Base-by-base conservation (phyloP, 768 basidiomycete genomes). In the Leucosporidium scottii region DNA sequence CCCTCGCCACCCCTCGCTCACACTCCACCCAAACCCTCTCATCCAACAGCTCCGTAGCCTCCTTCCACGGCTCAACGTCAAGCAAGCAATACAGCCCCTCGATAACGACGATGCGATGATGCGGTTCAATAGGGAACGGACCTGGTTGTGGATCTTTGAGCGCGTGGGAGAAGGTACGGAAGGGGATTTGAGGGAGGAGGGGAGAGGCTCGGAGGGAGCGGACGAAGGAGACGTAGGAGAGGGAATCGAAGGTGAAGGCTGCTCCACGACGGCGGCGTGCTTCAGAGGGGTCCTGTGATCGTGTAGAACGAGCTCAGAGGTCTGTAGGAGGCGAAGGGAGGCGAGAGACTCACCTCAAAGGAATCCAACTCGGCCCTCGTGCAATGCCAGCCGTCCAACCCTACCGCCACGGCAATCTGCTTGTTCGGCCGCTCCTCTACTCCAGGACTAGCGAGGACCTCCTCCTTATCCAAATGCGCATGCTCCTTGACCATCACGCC, bases 371-470 rank as follows among this genome's bases (percentile, higher is more conserved):
- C 85, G 6, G 85, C 83, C 28, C 91, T 85, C 23, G 89, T 84
- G 67, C 88, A 82, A 77, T 98, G 93, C 91, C 92, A 98, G 17
- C 94, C 93, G 76, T 97, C 93, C 49, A 92, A 81, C 10, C 88
- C 85, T 15, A 96, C 84, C 53, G 91, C 83, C 39, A 88, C 81
- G 7, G 86, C 89, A 21, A 77, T 34, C 70, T 76, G 70, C 49
- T 66, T 21, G 59, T 61, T 30, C 28, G 30, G 61, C 39, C 59
- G 27, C 50, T 27, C 50, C 25, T 36, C n/a, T 17, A 36, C 20
- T 21, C 18, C 20, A 57, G 62, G 64, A 12, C 25, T 17, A 3
- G 62, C 70, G 0, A 76, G 23, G 20, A 12, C 68, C 31, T 67
- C 65, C 30, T 54, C 34, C 15, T 9, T 18, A 30, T 74, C 64